Base-by-base conservation (phyloP, 345 rosid species). In the Durio zibethinus region DNA sequence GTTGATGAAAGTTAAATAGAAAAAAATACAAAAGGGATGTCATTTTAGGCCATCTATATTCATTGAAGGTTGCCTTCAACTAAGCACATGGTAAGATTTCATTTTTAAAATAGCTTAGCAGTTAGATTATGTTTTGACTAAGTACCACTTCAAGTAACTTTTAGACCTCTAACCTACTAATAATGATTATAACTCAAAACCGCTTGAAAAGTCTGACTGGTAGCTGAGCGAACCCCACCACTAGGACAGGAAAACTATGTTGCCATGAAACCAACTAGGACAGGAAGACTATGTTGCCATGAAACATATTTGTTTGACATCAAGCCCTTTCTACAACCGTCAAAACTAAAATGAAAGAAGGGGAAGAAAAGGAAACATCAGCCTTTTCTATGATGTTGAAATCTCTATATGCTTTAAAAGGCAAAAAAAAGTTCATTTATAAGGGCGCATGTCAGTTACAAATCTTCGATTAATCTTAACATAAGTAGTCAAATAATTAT, bases 1-100 rank as follows among this genome's bases (percentile, higher is more conserved):
- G 76, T 36, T 36, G 31, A 38, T 21, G 35, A 73, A 35, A 56
- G 7, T n/a, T 36, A n/a, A 33, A 38, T 35, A 21, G 33, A 12
- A 53, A 73, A n/a, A 36, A 31, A 20, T 12, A 73, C 52, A 23
- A 12, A 57, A 16, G 25, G 36, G n/a, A 40, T 52, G 43, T 57
- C 76, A 56, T 56, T 73, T 38, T 23, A 38, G 53, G 65, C 21
- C 66, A 57, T 42, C 65, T 35, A 56, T 11, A 61, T 74, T 70
- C 60, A 20, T 10, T 56, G 20, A 36, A 81, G 65, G 74, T 77
- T n/a, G 74, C 79, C 23, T 50, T 27, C 74, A 18, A 50, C 36
- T 25, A 15, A 14, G 54, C 73, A 45, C 5, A 14, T 27, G 57
- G 54, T 68, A 68, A 27, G 73, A 45, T 15, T 45, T 27, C 57